Conservation (phyloP, 495 filamentous ascomycete species). For the Aspergillus incahuasiensis region DNA sequence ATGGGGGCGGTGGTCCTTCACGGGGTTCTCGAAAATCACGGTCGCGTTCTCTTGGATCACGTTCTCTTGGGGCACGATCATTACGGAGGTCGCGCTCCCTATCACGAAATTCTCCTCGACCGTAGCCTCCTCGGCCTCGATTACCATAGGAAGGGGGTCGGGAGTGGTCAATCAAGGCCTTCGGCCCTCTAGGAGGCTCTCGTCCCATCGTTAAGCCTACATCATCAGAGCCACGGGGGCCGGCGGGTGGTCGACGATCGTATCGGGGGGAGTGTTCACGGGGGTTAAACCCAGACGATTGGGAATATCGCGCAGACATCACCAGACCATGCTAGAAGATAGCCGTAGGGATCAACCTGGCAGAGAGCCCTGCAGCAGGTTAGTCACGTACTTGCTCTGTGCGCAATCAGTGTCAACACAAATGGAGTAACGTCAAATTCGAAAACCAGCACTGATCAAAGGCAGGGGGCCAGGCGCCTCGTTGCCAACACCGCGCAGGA, state of each 20-base stretch:
- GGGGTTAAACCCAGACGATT: slow-evolving; percentile 46
- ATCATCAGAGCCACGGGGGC: slow-evolving; percentile 40
- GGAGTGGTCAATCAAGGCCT: slow-evolving; percentile 61
- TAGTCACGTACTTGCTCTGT: slow-evolving; percentile 6
- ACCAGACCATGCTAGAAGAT: slow-evolving; percentile 42
- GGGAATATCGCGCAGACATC: slow-evolving; percentile 46
- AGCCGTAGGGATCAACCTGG: slow-evolving; percentile 15
- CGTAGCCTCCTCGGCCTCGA: slow-evolving; percentile 46
- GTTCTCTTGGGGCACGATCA: no score
- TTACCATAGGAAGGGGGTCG: slow-evolving; percentile 46
- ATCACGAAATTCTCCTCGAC: slow-evolving; percentile 59
- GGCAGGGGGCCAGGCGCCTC: not conserved
- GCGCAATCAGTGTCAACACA: not conserved
- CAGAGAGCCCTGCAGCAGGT: slow-evolving; percentile 19
- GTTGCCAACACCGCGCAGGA: not conserved
- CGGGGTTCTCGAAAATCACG: slow-evolving; percentile 37
- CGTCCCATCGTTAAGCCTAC: slow-evolving; percentile 34
- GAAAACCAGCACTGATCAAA: not conserved
- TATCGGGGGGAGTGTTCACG: slow-evolving; percentile 46
- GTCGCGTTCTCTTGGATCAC: slow-evolving; percentile 35
- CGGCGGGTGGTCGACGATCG: slow-evolving; percentile 40
- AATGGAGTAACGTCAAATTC: not conserved
- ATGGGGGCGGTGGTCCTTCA: slow-evolving; percentile 28
- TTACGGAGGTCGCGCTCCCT: slow-evolving; percentile 50
- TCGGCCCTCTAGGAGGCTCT: slow-evolving; percentile 66